Evolutionary conservation across 2,329 filamentous ascomycete species (phyloP).

Genomic region (Colletotrichum noveboracense): DNA sequence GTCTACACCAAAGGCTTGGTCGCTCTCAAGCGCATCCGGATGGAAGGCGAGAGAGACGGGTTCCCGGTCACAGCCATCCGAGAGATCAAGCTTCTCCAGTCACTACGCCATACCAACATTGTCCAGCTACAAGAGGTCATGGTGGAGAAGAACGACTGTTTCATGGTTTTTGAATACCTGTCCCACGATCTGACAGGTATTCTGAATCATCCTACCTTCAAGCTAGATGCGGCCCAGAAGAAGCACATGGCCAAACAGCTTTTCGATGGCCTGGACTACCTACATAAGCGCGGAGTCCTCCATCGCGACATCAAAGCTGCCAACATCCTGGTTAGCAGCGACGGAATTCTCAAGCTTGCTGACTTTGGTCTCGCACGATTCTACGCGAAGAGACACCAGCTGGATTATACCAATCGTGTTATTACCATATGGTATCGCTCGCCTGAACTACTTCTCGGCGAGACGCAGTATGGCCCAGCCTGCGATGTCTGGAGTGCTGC

Average conservation of each 20-base stretch:
- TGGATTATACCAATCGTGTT: conserved; percentile 97
- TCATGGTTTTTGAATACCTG: conserved; percentile 99
- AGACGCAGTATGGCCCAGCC: conserved; percentile 87
- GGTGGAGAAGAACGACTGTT: conserved; percentile 98
- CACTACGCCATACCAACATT: conserved; percentile 80
- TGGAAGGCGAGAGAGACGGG: conserved; percentile 91
- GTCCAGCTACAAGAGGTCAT: conserved; percentile 89
- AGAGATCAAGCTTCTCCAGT: conserved; percentile 92
- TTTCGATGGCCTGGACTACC: conserved; percentile 91
- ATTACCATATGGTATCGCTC: conserved; percentile 99
- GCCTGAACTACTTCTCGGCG: conserved; percentile 87
- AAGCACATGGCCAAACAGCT: conserved; percentile 93
- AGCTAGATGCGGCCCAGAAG: conserved; percentile 82
- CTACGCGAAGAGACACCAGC: conserved; percentile 88
- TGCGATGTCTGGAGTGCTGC: conserved; percentile 98
- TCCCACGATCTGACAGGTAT: conserved; percentile 95
- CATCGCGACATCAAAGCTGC: conserved; percentile 98
- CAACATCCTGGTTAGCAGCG: conserved; percentile 92
- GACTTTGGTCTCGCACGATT: conserved; percentile 97
- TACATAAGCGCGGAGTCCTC: conserved; percentile 90
- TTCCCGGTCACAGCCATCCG: conserved; percentile 91
- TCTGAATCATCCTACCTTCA: conserved; percentile 92
- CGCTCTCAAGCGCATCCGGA: conserved; percentile 87
- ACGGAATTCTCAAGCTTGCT: conserved; percentile 87
- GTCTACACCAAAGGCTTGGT: conserved; percentile 88